Evolutionary conservation across 75 land plant genomes (phyloP).

Genomic region (Pinus tabuliformis): DNA sequence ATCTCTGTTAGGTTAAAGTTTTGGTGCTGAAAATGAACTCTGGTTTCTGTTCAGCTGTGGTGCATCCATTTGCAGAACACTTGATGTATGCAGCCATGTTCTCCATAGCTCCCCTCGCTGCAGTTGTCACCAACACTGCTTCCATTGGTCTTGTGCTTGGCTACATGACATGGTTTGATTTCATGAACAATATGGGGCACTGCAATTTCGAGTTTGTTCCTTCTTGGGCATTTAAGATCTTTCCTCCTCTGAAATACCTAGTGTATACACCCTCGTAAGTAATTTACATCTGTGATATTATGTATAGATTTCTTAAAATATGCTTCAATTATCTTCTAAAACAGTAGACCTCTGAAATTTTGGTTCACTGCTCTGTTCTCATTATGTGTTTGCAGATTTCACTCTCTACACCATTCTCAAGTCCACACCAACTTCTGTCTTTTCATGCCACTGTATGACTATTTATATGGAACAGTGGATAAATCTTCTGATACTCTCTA

Average conservation of each 20-base stretch:
- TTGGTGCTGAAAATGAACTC: neutral
- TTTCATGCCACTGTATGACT: slow-evolving; percentile 92
- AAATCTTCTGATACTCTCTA: slow-evolving; percentile 50
- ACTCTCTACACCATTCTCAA: slow-evolving; percentile 88
- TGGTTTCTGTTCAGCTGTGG: slow-evolving; percentile 54
- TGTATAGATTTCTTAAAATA: too few relatives aligned
- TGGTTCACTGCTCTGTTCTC: too few relatives aligned
- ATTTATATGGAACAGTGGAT: slow-evolving; percentile 69
- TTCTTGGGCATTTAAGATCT: slow-evolving; percentile 47
- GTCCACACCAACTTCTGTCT: slow-evolving; percentile 84
- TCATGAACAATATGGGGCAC: slow-evolving; percentile 97
- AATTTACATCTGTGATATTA: too few relatives aligned
- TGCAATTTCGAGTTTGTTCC: slow-evolving; percentile 97
- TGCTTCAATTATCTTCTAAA: too few relatives aligned
- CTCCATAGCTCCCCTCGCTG: slow-evolving; percentile 32
- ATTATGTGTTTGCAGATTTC: slow-evolving; percentile 42
- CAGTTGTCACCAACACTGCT: slow-evolving; percentile 25
- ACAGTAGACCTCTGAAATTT: too few relatives aligned
- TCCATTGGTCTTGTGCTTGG: slow-evolving; percentile 36
- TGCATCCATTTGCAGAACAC: slow-evolving; percentile 89
- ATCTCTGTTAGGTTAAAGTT: too few relatives aligned
- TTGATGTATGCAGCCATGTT: slow-evolving; percentile 59
- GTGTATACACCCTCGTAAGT: slow-evolving; percentile 91
- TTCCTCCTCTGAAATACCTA: slow-evolving; percentile 85
- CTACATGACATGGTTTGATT: slow-evolving; percentile 76